Evolutionary conservation across 208 protist species (phyloP), one percentile per base, ranked within the genome.

Genomic region (Trypanosomatidae sp.): DNA sequence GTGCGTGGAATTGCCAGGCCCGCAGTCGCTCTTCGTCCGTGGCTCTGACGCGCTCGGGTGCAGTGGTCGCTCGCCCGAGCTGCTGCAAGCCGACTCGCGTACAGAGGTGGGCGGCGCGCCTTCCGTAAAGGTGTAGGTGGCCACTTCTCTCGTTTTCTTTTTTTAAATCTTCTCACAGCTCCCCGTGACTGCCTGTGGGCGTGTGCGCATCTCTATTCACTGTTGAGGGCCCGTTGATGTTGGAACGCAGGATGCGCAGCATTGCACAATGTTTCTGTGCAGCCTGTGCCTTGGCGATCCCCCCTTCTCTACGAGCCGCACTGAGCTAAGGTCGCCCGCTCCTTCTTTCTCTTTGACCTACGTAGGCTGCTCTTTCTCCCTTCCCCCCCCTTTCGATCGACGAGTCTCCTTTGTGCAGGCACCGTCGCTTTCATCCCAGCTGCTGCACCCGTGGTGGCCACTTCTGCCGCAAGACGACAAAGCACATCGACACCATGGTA

Each of bases 1-100:
- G 36, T 80, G 75, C 41, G 75, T 71, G 55, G 75, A 74, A 66
- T 50, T 69, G 22, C 75, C 75, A 33, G 75, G 75, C 13, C 69
- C 75, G 12, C 75, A 75, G 75, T 80, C 75, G 36, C 69, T 80
- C 5, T 80, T 80, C 36, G 28, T 80, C 41, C 69, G 70, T 2
- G 53, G 69, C 41, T 30, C 59, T 7, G 69, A 72, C 3, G 50
- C 64, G 15, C 56, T 72, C 5, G 69, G 69, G n/a, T 80, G 75
- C 43, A 67, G 71, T 56, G 55, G 74, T 30, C 74, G 62, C 50
- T 69, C 66, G 19, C 66, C 41, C 30, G 49, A 15, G n/a, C 66
- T 69, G 19, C 49, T 69, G 30, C 33, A 19, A 36, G 30, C 17
- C 2, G 66, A 69, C 19, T 19, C 50, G 15, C 46, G 49, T 7